Evolutionary conservation across 108 stramenopile genomes (phyloP).

Genomic region (Conticribra guillardii): DNA sequence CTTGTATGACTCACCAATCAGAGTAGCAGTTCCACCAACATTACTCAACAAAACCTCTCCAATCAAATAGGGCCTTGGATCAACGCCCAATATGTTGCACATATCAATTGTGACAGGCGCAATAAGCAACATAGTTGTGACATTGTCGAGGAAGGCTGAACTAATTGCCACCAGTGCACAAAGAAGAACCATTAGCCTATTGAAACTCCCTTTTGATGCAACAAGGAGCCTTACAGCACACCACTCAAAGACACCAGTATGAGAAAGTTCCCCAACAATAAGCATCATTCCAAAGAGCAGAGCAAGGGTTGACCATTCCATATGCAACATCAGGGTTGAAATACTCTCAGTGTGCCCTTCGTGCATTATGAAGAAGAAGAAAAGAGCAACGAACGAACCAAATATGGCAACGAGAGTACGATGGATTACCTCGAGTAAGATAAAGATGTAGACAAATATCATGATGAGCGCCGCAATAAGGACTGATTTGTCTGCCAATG

Average conservation of each 20-base stretch:
- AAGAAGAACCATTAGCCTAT: conserved; percentile 54
- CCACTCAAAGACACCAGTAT: conserved; percentile 76
- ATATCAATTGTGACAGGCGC: conserved; percentile 78
- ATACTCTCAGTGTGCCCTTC: conserved; percentile 55
- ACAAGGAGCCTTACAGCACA: conserved; percentile 60
- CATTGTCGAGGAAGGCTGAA: conserved; percentile 70
- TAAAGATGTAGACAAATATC: conserved; percentile 66
- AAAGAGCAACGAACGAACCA: conserved; percentile 61
- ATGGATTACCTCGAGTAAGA: conserved; percentile 69
- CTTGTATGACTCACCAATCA: conserved; percentile 50
- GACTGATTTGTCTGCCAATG: conserved; percentile 47
- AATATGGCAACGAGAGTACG: conserved; percentile 69
- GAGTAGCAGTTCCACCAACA: conserved; percentile 69
- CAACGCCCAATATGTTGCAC: conserved; percentile 62
- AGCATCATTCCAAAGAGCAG: conserved; percentile 81
- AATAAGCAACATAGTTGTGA: conserved; percentile 65
- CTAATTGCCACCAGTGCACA: conserved; percentile 54
- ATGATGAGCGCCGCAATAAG: conserved; percentile 65
- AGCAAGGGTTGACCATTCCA: conserved; percentile 67
- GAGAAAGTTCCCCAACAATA: conserved; percentile 62
- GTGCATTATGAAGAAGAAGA: conserved; percentile 64
- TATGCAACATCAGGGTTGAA: conserved; percentile 52
- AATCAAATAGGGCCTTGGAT: conserved; percentile 67
- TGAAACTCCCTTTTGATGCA: conserved; percentile 54
- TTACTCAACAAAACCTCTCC: conserved; percentile 64